Conservation (phyloP, 768 basidiomycete genomes). For the Collybiopsis luxurians region DNA sequence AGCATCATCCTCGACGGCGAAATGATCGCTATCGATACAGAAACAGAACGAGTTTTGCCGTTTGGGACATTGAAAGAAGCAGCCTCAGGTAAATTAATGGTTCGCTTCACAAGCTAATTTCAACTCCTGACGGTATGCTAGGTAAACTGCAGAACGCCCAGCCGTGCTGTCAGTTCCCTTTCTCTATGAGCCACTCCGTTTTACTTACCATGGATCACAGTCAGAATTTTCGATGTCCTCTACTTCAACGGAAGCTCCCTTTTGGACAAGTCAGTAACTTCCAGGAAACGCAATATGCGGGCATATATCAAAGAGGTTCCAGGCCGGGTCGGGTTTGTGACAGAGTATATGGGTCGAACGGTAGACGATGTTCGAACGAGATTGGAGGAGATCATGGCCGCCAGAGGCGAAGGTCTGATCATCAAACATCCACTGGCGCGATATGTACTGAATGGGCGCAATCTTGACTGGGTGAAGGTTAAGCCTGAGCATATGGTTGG, state of each 20-base stretch:
- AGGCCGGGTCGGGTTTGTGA: slow-evolving; percentile 80
- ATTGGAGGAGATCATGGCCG: slow-evolving; percentile 82
- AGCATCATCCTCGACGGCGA: slow-evolving; percentile 97
- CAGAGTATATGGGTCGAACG: slow-evolving; percentile 70
- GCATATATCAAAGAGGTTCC: slow-evolving; percentile 63
- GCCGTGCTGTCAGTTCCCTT: slow-evolving; percentile 75
- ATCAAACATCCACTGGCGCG: slow-evolving; percentile 81
- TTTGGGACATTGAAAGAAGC: slow-evolving; percentile 95
- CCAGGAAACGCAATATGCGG: slow-evolving; percentile 77
- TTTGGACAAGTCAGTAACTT: slow-evolving; percentile 64
- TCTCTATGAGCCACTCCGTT: too few species aligned
- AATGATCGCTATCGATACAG: slow-evolving; percentile 98
- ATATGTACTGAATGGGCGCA: slow-evolving; percentile 85
- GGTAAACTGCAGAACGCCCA: slow-evolving; percentile 75
- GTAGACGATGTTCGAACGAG: slow-evolving; percentile 76
- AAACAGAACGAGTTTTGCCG: slow-evolving; percentile 81
- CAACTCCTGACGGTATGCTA: slow-evolving; percentile 29
- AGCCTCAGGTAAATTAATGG: slow-evolving; percentile 71
- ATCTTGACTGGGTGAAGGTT: slow-evolving; percentile 93
- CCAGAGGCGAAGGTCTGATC: slow-evolving; percentile 92
- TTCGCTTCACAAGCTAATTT: too few species aligned
- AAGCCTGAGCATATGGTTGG: slow-evolving; percentile 86
- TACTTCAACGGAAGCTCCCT: slow-evolving; percentile 82
- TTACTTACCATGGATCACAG: slow-evolving; percentile 34
- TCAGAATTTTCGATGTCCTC: slow-evolving; percentile 95